phyloP scores from a whole-genome alignment of 2,329 filamentous ascomycete species.

The Lasiodiplodia theobromae region DNA sequence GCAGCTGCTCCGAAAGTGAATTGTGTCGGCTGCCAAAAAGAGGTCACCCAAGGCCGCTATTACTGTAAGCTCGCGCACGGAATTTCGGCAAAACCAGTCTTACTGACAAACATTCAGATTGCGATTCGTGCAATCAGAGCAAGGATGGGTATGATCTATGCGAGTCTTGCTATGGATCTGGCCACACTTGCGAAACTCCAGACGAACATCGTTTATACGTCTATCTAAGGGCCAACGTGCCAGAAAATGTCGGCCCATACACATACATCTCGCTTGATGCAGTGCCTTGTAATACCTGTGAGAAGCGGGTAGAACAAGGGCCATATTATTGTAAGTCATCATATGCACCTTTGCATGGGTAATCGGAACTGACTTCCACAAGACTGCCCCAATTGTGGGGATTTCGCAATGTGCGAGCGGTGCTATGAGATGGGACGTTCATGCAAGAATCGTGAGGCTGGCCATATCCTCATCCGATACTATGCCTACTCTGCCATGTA shows the following conservation, averaged over 20 bases:
- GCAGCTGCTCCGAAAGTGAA: not conserved
- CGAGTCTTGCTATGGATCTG: conserved; percentile 1
- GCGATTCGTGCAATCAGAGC: conserved; percentile 2
- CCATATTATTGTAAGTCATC: conserved; percentile 2
- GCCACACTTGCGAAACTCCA: conserved; percentile 12
- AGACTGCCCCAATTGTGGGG: not conserved
- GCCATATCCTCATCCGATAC: conserved; percentile 12
- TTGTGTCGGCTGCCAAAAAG: conserved; percentile 2
- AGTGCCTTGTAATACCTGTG: not conserved
- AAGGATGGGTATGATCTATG: conserved; percentile 13
- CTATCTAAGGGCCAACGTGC: conserved; percentile 8
- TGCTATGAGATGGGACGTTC: conserved; percentile 10
- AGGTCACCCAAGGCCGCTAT: conserved; percentile 2
- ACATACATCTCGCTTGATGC: not conserved
- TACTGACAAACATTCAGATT: not conserved
- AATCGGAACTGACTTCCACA: not conserved
- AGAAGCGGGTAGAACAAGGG: not conserved
- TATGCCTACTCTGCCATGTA: conserved; percentile 4
- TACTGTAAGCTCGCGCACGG: not conserved
- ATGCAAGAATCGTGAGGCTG: not conserved
- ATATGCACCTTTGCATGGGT: rapidly evolving
- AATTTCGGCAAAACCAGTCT: not conserved
- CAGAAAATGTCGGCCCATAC: not conserved
- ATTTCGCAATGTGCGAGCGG: conserved; percentile 11
- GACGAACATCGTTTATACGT: conserved; percentile 12